A percentile compares a stretch with the other conserved stretches of the same genome.
Evolutionary conservation across 1,284 basidiomycete species (phyloP).

Genomic region (Leucoagaricus sp.): DNA sequence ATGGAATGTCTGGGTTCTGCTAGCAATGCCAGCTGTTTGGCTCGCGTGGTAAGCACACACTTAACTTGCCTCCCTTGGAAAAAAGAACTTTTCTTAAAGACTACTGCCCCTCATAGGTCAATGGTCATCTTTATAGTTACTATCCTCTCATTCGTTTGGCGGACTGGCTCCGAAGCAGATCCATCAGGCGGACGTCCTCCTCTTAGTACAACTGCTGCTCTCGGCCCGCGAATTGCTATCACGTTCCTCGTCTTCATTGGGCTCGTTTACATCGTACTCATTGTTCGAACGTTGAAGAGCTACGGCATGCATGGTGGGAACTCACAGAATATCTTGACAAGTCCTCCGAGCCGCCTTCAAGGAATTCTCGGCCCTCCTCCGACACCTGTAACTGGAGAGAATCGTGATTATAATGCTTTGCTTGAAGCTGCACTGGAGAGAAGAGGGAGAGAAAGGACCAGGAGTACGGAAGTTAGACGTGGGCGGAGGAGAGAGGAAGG

Average conservation of each 20-base stretch:
- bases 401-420: background rate
- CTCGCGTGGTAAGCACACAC: constrained; percentile 62
- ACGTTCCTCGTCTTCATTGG: constrained; percentile 60
- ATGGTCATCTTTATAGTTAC: constrained; percentile 68
- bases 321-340: constrained; percentile 17
- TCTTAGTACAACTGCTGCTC: constrained; percentile 32
- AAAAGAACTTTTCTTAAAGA: no score
- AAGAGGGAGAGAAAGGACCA: constrained; percentile 28
- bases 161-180: constrained; percentile 55
- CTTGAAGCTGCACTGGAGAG: constrained; percentile 23
- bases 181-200: constrained; percentile 33
- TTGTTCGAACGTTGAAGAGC: constrained; percentile 60
- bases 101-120: constrained; percentile 41
- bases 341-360: constrained; percentile 7
- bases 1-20: constrained; percentile 82
- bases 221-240: constrained; percentile 59
- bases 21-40: constrained; percentile 75
- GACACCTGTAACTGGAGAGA: background rate
- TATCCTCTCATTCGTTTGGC: constrained; percentile 76
- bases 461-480: constrained; percentile 18
- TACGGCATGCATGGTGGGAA: constrained; percentile 45
- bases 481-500: constrained; percentile 23
- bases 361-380: background rate
- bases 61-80: no score
- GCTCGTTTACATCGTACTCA: constrained; percentile 60